Percentiles rank a stretch among this genome's conserved stretches.
Evolutionary conservation across 23 red algal species (phyloP).

Genomic region (Chondrus crispus): DNA sequence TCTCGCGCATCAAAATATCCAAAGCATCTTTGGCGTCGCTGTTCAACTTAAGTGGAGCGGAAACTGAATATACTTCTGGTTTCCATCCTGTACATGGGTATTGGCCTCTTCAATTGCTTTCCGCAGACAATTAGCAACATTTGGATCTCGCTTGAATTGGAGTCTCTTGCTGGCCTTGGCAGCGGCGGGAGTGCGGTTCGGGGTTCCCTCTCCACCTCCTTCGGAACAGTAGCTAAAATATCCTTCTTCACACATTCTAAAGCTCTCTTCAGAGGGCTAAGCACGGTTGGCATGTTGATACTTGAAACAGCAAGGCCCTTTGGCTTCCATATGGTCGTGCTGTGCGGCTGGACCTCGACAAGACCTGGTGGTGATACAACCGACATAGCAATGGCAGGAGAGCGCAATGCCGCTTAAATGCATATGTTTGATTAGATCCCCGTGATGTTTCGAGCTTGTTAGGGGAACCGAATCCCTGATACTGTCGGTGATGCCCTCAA

Average conservation of each 20-base stretch:
- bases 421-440: no score
- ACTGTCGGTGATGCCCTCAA: no score
- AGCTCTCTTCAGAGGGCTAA: not conserved
- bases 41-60: not conserved
- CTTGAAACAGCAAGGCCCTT: no score
- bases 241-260: not conserved
- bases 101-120: not conserved
- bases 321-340: no score
- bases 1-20: not conserved
- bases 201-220: not conserved
- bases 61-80: constrained; percentile 1
- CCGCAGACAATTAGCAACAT: not conserved
- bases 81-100: not conserved
- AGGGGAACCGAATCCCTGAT: no score
- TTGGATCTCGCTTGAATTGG: not conserved
- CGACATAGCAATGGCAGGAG: no score
- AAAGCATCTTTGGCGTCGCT: not conserved
- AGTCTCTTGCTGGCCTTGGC: not conserved
- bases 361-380: no score
- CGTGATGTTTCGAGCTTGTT: no score
- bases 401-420: no score
- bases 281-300: not conserved
- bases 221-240: not conserved
- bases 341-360: no score
- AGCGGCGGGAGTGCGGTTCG: not conserved